Percentiles rank a stretch among this genome's conserved stretches.
These are phyloP conservation scores for Hevea brasiliensis DNA, from an alignment of 345 rosid species.

Conservation along the genomic window DNA sequence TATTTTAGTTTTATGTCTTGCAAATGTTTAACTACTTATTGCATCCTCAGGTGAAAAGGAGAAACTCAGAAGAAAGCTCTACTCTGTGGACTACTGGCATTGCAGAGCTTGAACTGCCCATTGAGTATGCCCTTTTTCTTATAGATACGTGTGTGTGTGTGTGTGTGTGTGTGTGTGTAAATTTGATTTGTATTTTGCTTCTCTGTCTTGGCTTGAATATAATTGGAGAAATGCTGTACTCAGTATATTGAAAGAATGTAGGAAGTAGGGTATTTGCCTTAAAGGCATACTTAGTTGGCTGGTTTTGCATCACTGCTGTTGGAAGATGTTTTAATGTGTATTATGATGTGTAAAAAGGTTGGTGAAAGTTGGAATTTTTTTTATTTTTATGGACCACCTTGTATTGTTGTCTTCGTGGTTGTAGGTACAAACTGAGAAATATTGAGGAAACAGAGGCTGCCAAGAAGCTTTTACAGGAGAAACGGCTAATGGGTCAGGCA, in stretches of 20 bases:
- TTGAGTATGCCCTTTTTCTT: conserved; percentile 55
- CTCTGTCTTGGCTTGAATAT: not conserved
- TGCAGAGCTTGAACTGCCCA: conserved; percentile 94
- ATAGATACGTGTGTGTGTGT: no score
- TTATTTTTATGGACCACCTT: not conserved
- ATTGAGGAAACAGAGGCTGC: conserved; percentile 99
- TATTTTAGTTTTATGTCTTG: not conserved
- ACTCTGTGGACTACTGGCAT: conserved; percentile 99
- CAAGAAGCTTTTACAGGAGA: conserved; percentile 93
- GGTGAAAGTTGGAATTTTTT: not conserved
- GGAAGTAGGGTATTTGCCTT: not conserved
- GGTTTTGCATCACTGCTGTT: conserved; percentile 3
- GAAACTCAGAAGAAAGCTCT: conserved; percentile 94
- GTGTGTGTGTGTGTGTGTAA: not conserved
- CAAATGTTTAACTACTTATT: conserved; percentile 2
- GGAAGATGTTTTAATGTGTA: not conserved
- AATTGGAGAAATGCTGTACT: not conserved
- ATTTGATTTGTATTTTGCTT: conserved; percentile 4
- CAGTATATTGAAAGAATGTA: not conserved
- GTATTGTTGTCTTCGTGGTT: conserved; percentile 25
- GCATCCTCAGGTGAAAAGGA: conserved; percentile 63
- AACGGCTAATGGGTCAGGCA: conserved; percentile 68
- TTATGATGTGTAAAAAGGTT: not conserved
- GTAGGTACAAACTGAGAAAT: conserved; percentile 85
- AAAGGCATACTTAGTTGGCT: not conserved